These are phyloP conservation scores for Cocos nucifera DNA, from an alignment of 176 grass and related monocot species.

Conservation along the genomic window DNA sequence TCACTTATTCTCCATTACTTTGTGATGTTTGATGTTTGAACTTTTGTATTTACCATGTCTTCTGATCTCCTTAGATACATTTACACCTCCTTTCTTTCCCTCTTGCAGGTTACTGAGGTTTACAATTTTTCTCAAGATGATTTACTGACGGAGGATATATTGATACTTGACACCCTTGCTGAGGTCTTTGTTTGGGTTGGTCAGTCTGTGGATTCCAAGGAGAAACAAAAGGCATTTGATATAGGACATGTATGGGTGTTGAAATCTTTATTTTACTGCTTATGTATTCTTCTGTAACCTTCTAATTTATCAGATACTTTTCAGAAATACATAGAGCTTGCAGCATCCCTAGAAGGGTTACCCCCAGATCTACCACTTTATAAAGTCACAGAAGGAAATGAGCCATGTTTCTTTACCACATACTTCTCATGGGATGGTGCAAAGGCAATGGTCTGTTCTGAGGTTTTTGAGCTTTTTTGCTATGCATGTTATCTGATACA, in stretches of 20 bases:
- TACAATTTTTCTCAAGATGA: constrained; percentile 99
- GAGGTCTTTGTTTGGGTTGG: constrained; percentile 93
- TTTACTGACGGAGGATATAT: constrained; percentile 91
- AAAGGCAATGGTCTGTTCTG: constrained; percentile 56
- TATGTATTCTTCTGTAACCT: constrained; percentile 1
- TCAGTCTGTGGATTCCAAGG: constrained; percentile 68
- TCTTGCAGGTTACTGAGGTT: constrained; percentile 62
- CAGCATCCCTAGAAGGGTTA: constrained; percentile 69
- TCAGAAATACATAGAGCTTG: constrained; percentile 93
- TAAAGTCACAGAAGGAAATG: constrained; percentile 76
- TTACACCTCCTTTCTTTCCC: constrained; percentile 1
- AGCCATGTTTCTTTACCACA: constrained; percentile 85
- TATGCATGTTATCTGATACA: too few species aligned
- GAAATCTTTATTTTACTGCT: constrained; percentile 18
- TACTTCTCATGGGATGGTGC: constrained; percentile 91
- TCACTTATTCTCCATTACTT: constrained; percentile 8
- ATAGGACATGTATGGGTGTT: constrained; percentile 57
- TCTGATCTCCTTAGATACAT: constrained; percentile 24
- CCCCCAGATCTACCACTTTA: constrained; percentile 68
- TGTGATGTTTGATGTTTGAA: constrained; percentile 14
- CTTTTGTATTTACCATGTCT: constrained; percentile 5
- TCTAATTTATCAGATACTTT: constrained; percentile 7
- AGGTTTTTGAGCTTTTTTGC: background rate
- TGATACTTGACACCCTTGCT: constrained; percentile 82
- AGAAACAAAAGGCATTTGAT: constrained; percentile 84